Percentiles rank a stretch among this genome's conserved stretches.
Conservation (phyloP, 2,329 filamentous ascomycete genomes). For the Penicillium hordei region DNA sequence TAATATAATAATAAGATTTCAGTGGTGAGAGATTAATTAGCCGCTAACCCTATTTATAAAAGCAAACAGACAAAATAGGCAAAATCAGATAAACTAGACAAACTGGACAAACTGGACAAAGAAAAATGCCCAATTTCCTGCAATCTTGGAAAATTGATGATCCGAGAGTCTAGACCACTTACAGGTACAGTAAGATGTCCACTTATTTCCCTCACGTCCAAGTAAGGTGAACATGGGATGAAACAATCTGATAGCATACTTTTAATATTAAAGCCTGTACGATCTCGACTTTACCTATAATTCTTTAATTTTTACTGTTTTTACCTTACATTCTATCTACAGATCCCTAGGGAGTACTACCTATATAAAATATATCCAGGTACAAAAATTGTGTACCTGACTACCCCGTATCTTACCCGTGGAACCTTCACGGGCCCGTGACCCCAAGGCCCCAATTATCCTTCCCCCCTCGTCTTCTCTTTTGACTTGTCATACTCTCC, state of each 20-base stretch:
- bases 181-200: background rate
- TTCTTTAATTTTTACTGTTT: background rate
- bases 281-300: background rate
- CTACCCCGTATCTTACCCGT: slow-evolving; percentile 12
- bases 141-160: slow-evolving; percentile 8
- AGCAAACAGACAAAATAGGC: background rate
- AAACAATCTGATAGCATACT: slow-evolving; percentile 5
- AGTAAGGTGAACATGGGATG: slow-evolving; percentile 13
- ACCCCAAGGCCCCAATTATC: slow-evolving; percentile 9
- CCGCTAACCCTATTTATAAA: background rate
- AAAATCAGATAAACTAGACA: background rate
- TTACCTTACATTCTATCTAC: background rate
- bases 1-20: background rate
- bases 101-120: background rate
- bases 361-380: background rate
- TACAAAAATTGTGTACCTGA: slow-evolving; percentile 7
- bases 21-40: slow-evolving; percentile 2
- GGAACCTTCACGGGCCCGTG: slow-evolving; percentile 14
- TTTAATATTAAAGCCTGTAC: slow-evolving; percentile 2
- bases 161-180: slow-evolving; percentile 10
- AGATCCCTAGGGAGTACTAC: background rate
- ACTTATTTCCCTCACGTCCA: slow-evolving; percentile 6
- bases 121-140: background rate
- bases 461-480: slow-evolving; percentile 5
- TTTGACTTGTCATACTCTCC: slow-evolving; percentile 1